These are phyloP conservation scores for Zasmidium citrigriseum DNA, from an alignment of 2,329 filamentous ascomycete species.

Conservation along the genomic window DNA sequence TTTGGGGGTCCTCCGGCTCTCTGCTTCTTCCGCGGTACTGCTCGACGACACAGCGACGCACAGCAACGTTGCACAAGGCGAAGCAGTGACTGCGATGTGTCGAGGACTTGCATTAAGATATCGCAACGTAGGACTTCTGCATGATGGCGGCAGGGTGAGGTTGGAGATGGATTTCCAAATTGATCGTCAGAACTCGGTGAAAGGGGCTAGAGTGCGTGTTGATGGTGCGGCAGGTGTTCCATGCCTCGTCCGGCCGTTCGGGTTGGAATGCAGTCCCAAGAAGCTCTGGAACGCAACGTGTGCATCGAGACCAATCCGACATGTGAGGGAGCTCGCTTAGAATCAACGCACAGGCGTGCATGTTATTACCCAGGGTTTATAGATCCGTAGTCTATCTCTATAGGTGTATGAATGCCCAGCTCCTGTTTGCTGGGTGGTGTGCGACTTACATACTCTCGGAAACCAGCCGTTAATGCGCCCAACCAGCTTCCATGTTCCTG, in stretches of 20 bases:
- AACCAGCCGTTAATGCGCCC: background rate
- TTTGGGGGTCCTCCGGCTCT: background rate
- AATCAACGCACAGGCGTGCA: background rate
- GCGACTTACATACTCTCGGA: background rate
- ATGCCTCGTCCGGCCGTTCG: conserved; percentile 10
- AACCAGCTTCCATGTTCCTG: background rate
- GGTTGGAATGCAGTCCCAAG: conserved; percentile 11
- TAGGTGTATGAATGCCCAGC: conserved; percentile 8
- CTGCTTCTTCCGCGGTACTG: background rate
- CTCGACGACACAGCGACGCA: background rate
- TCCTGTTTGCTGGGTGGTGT: background rate
- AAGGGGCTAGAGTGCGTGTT: conserved; percentile 1
- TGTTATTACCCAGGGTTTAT: conserved; percentile 4
- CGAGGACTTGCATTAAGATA: background rate
- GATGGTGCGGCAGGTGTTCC: conserved; percentile 3
- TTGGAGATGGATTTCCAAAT: background rate
- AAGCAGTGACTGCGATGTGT: background rate
- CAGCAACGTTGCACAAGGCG: background rate
- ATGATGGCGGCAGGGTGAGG: background rate
- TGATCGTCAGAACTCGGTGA: background rate
- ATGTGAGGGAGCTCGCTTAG: background rate
- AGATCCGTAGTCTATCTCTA: conserved; percentile 19
- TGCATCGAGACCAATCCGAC: conserved; percentile 2
- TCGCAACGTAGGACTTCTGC: background rate
- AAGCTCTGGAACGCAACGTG: conserved; percentile 8